Conservation (phyloP, 2,329 filamentous ascomycete species). For the Plenodomus biglobosus region DNA sequence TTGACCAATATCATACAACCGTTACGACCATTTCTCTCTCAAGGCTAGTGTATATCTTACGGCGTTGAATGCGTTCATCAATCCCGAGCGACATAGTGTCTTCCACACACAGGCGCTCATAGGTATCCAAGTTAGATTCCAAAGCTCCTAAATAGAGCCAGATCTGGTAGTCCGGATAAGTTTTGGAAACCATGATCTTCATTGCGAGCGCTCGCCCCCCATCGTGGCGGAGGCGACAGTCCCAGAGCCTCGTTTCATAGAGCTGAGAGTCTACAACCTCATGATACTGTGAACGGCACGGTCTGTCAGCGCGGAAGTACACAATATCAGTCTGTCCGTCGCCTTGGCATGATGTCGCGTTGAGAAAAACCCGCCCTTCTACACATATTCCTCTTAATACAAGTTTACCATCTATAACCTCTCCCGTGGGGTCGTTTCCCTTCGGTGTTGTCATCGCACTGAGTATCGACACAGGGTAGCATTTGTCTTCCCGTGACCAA, state of each 20-base stretch:
- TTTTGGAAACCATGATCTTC: not conserved
- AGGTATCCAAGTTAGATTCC: not conserved
- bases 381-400: not conserved
- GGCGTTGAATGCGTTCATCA: not conserved
- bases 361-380: not conserved
- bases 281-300: not conserved
- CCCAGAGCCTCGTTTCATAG: not conserved
- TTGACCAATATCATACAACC: not conserved
- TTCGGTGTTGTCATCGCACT: not conserved
- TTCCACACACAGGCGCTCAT: not conserved
- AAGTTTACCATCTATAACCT: slow-evolving; percentile 1
- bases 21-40: not conserved
- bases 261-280: not conserved
- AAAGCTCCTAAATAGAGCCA: not conserved
- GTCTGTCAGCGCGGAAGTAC: too few species aligned
- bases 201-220: not conserved
- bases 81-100: not conserved
- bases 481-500: not conserved
- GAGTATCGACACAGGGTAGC: not conserved
- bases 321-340: not conserved
- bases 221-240: not conserved
- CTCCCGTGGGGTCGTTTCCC: slow-evolving; percentile 6
- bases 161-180: not conserved
- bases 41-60: not conserved
- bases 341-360: too few species aligned